A percentile compares a stretch with the other conserved stretches of the same genome.
Evolutionary conservation across 768 basidiomycete genomes (phyloP).

Genomic region (Tricholoma flavovirens): DNA sequence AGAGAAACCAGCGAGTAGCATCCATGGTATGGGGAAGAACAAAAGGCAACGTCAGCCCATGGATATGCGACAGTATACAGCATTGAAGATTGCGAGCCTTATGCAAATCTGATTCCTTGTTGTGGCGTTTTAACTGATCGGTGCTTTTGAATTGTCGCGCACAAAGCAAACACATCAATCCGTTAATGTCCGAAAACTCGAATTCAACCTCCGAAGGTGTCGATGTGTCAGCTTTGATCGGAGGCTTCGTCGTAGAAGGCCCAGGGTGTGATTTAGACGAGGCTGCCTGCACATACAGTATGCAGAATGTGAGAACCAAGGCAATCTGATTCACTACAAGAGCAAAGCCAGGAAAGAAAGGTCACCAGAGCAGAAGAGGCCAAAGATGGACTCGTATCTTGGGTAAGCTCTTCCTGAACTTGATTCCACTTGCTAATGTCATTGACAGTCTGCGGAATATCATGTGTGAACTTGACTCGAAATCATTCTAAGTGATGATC

Average conservation of each 20-base stretch:
- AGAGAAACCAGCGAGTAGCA: constrained; percentile 2
- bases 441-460: constrained; percentile 58
- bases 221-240: constrained; percentile 17
- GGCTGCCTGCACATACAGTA: constrained; percentile 22
- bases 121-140: constrained; percentile 85
- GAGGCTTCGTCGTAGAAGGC: constrained; percentile 14
- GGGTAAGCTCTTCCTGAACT: constrained; percentile 82
- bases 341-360: constrained; percentile 22
- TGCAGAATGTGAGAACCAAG: constrained; percentile 23
- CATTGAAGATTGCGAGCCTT: constrained; percentile 63
- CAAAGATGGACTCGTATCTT: constrained; percentile 27
- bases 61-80: constrained; percentile 23
- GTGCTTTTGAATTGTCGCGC: constrained; percentile 87
- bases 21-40: constrained; percentile 12
- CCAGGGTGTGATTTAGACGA: constrained; percentile 13
- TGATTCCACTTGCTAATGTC: constrained; percentile 98
- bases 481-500: neutral
- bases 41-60: constrained; percentile 26
- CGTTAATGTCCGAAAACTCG: constrained; percentile 74
- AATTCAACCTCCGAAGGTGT: constrained; percentile 55
- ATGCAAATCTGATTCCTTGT: constrained; percentile 90
- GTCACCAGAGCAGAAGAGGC: constrained; percentile 28
- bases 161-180: constrained; percentile 84
- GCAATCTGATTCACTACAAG: constrained; percentile 14
- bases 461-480: constrained; percentile 5